Percentiles rank a stretch among this genome's conserved stretches.
These are phyloP conservation scores for Carex littledalei DNA, from an alignment of 176 grass and related monocot genomes.

Conservation along the genomic window DNA sequence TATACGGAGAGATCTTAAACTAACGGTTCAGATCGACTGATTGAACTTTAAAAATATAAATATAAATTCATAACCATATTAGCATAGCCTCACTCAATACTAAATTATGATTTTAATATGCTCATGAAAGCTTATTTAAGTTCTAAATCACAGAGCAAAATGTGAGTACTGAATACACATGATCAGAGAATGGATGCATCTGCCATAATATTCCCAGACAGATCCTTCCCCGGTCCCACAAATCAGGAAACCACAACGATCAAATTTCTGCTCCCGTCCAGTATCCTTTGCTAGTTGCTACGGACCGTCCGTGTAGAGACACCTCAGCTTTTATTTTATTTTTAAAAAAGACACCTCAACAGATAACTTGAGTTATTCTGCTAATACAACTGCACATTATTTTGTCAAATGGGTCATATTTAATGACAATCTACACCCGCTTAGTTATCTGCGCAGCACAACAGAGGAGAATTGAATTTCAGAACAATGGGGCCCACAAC, in stretches of 20 bases:
- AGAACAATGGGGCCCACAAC: neutral
- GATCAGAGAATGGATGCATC: conserved; percentile 2
- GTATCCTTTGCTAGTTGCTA: neutral
- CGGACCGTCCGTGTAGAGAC: neutral
- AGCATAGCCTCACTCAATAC: too few species aligned
- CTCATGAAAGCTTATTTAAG: neutral
- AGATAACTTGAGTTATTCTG: neutral
- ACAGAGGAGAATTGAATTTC: neutral
- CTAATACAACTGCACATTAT: neutral
- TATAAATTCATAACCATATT: too few species aligned
- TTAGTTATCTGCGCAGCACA: neutral
- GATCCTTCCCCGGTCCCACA: neutral
- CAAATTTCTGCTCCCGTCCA: neutral
- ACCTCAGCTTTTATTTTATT: neutral
- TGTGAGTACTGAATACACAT: neutral
- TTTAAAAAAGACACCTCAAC: neutral
- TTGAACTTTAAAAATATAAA: too few species aligned
- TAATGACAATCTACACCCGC: neutral
- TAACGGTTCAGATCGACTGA: too few species aligned
- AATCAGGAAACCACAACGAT: neutral
- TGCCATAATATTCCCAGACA: neutral
- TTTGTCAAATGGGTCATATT: neutral
- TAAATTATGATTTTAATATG: neutral
- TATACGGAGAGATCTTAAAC: too few species aligned
- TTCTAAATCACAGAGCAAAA: neutral